A percentile compares a stretch with the other conserved stretches of the same genome.
Evolutionary conservation across 1,284 basidiomycete genomes (phyloP).

Genomic region (Ceratobasidium theobromae): DNA sequence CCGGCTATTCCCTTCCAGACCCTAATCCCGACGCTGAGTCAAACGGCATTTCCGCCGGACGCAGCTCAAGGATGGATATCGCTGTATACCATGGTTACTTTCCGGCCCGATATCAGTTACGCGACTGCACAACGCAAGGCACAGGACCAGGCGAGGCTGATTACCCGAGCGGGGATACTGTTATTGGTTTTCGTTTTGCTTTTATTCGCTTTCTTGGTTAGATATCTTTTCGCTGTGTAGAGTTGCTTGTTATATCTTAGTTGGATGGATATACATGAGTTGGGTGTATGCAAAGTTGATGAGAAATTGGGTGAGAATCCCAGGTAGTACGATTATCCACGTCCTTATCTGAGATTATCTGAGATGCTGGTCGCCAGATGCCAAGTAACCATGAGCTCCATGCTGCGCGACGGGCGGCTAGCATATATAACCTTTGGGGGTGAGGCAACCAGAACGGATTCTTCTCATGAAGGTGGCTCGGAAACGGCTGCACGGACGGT

Average conservation of each 20-base stretch:
- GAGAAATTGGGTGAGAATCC: no score
- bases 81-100: constrained; percentile 96
- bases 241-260: background rate
- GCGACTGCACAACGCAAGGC: constrained; percentile 67
- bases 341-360: no score
- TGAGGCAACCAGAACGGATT: background rate
- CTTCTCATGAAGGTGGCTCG: background rate
- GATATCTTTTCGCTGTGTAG: background rate
- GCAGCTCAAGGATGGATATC: constrained; percentile 80
- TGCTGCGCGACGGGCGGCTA: background rate
- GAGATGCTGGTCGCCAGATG: no score
- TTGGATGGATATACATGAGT: constrained; percentile 7
- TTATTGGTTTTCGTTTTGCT: background rate
- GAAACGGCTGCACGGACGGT: constrained; percentile 1
- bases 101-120: constrained; percentile 91
- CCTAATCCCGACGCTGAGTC: constrained; percentile 36
- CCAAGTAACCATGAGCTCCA: constrained; percentile 17
- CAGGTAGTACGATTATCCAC: no score
- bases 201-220: background rate
- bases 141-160: constrained; percentile 52
- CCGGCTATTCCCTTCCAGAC: constrained; percentile 31
- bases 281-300: no score
- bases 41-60: constrained; percentile 43
- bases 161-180: background rate
- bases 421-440: constrained; percentile 7